Evolutionary conservation across 768 basidiomycete species (phyloP).

Genomic region (Heimioporus sp.): DNA sequence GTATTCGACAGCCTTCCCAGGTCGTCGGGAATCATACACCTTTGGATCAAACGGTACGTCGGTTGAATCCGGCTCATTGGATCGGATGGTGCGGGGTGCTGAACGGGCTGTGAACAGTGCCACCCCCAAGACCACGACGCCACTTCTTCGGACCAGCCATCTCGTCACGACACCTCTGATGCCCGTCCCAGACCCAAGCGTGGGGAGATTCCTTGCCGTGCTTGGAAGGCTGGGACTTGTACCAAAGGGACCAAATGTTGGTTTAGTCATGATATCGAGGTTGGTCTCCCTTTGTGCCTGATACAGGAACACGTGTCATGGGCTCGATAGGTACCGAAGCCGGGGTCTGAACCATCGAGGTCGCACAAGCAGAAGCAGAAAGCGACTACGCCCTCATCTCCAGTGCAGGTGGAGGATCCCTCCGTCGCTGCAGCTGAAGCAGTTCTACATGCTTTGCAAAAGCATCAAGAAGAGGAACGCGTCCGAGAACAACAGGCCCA

Average conservation of each 20-base stretch:
- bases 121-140: background rate
- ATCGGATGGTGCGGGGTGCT: background rate
- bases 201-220: constrained; percentile 20
- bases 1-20: constrained; percentile 1
- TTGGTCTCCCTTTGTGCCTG: constrained; percentile 12
- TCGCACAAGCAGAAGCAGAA: constrained; percentile 1
- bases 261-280: constrained; percentile 34
- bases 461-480: background rate
- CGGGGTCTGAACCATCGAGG: background rate
- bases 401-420: background rate
- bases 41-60: background rate
- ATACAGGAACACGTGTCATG: background rate
- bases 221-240: constrained; percentile 40
- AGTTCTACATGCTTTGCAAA: background rate
- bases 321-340: constrained; percentile 9
- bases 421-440: background rate
- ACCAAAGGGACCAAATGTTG: constrained; percentile 34
- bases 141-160: background rate
- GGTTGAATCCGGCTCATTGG: background rate
- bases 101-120: background rate
- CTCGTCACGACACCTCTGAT: constrained; percentile 10
- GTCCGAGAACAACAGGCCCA: constrained; percentile 12
- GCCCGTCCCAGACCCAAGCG: constrained; percentile 21
- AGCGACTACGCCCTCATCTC: background rate
- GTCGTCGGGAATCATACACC: background rate